Base-by-base conservation (phyloP, 2,329 filamentous ascomycete species). In the Cercospora citrullina region DNA sequence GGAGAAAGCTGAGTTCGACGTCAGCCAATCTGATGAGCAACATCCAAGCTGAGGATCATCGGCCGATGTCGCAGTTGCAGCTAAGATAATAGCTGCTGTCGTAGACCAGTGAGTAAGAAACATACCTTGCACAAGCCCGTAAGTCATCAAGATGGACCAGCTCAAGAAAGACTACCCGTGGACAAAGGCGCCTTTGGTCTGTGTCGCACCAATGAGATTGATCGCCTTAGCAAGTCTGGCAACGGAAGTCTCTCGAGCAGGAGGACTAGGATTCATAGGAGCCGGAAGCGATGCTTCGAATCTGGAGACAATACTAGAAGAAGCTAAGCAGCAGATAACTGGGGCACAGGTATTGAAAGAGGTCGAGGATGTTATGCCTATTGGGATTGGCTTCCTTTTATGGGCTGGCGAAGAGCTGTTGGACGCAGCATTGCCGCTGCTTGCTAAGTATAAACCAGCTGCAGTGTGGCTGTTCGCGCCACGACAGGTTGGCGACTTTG, bases 381-480 rank as follows among this genome's bases (percentile, higher is more conserved):
- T 91, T 42, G 87, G 85, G 67, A 80, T 90, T 3, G 89, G 89
- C 64, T 88, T 91, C 77, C 83, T 91, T 64, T 85, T 87, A 57
- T 87, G 80, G 80, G 80, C 80, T 30, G 80, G 79, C 10, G 72
- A 77, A 18, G 64, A 73, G 48, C 69, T 77, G 9, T 74, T 86
- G 65, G 78, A 84, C 62, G 76, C 79, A 23, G 80, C 81, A 1
- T 75, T 87, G 2, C 84, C 84, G 1, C 71, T 90, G 12, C 79
- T 91, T 18, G 74, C 75, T 26, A 79, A 81, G 68, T 72, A 73
- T 66, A 68, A 63, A n/a, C 88, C 89, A 1, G 84, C 84, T 2
- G 89, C 87, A 0, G 81, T 89, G 8, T 91, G 89, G 89, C 83
- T 91, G 58, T 91, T 91, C 73, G 89, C 89, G 2, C 87, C 88